phyloP scores from a whole-genome alignment of 2,329 filamentous ascomycete species.

The Xylariomycetidae sp. region DNA sequence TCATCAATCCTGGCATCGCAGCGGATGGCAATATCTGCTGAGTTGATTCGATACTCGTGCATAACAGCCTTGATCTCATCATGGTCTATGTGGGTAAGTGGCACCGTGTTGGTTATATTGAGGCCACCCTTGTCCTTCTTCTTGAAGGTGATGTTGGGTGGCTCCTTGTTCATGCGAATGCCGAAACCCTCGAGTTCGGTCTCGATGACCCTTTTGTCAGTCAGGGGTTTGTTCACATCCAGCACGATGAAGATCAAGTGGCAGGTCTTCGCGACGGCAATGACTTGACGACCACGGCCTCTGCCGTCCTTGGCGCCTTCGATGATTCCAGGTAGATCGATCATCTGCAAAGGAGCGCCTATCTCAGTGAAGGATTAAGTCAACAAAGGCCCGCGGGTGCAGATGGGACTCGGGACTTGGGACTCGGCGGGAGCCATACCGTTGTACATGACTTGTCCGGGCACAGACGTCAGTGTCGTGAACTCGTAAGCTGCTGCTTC shows the following conservation, averaged over 20 bases:
- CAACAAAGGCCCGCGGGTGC: conserved; percentile 1
- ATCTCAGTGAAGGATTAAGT: conserved; percentile 11
- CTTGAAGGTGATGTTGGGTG: conserved; percentile 97
- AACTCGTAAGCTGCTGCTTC: conserved; percentile 98
- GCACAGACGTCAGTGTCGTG: conserved; percentile 94
- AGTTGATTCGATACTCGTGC: conserved; percentile 93
- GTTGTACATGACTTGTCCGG: conserved; percentile 93
- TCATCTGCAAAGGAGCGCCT: conserved; percentile 92
- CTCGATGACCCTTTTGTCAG: conserved; percentile 95
- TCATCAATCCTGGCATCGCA: conserved; percentile 98
- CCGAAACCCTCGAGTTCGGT: conserved; percentile 93
- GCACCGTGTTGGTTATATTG: conserved; percentile 91
- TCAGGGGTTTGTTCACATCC: conserved; percentile 96
- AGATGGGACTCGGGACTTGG: conserved; percentile 1
- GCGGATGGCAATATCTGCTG: conserved; percentile 93
- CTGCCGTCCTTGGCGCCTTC: conserved; percentile 98
- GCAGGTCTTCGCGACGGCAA: conserved; percentile 97
- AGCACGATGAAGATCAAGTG: conserved; percentile 98
- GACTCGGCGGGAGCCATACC: conserved; percentile 38
- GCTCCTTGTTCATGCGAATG: conserved; percentile 93
- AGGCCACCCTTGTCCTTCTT: conserved; percentile 99
- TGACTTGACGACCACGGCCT: conserved; percentile 94
- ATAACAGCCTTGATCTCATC: conserved; percentile 98
- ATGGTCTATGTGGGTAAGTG: conserved; percentile 84
- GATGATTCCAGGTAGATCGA: conserved; percentile 97